Evolutionary conservation across 1,139 yeast species (phyloP).

Genomic region (Yamadazyma dendronema): DNA sequence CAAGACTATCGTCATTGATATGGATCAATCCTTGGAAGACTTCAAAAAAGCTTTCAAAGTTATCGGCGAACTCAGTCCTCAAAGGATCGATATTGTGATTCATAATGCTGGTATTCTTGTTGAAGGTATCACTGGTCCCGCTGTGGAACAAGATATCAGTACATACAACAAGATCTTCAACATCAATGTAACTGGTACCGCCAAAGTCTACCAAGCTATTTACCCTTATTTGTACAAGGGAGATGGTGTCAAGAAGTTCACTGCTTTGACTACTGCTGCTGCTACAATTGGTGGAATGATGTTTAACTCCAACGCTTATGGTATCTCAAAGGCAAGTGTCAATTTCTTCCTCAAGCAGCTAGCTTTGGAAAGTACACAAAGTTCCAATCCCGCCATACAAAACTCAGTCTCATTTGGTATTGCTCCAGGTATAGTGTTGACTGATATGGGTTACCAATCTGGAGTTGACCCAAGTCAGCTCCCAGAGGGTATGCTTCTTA

Average conservation of each 20-base stretch:
- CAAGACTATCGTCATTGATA: slow-evolving; percentile 4
- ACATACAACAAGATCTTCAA: slow-evolving; percentile 17
- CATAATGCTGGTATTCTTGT: slow-evolving; percentile 6
- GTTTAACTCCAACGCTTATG: slow-evolving; percentile 4
- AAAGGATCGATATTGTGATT: slow-evolving; percentile 7
- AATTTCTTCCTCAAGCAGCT: slow-evolving; percentile 8
- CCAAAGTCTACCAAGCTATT: slow-evolving; percentile 10
- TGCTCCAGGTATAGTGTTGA: slow-evolving; percentile 31
- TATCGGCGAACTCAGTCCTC: slow-evolving; percentile 1
- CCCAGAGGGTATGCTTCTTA: background rate
- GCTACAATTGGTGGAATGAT: slow-evolving; percentile 18
- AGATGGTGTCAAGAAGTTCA: slow-evolving; percentile 9
- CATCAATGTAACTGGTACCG: slow-evolving; percentile 13
- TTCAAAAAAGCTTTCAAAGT: slow-evolving; percentile 6
- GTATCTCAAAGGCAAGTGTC: slow-evolving; percentile 9
- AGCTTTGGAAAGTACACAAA: slow-evolving; percentile 24
- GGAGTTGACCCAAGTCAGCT: background rate
- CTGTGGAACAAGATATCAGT: slow-evolving; percentile 11
- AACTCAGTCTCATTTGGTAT: slow-evolving; percentile 12
- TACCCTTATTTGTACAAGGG: slow-evolving; percentile 8
- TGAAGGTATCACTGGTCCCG: background rate
- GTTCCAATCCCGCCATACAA: slow-evolving; percentile 23
- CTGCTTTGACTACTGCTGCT: slow-evolving; percentile 11
- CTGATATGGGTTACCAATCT: slow-evolving; percentile 17
- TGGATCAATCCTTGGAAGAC: slow-evolving; percentile 1